phyloP scores from a whole-genome alignment of 352 stramenopile species.

The Globisporangium mamillatum region DNA sequence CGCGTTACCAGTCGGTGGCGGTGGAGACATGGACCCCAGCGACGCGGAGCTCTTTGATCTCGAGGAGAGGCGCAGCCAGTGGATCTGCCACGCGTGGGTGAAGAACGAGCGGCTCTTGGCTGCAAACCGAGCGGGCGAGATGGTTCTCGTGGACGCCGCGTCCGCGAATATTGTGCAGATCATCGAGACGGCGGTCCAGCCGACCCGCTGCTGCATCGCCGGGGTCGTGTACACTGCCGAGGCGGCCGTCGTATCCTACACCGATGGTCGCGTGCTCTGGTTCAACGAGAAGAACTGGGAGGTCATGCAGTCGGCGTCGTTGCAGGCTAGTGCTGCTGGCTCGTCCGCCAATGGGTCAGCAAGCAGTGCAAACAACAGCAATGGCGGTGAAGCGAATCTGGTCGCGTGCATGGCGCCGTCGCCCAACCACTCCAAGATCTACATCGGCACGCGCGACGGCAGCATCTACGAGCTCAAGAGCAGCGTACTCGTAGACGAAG shows the following conservation, averaged over 20 bases:
- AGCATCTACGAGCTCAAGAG: conserved; percentile 68
- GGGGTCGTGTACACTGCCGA: conserved; percentile 54
- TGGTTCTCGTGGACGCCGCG: conserved; percentile 46
- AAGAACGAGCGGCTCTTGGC: conserved; percentile 42
- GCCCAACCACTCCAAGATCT: conserved; percentile 54
- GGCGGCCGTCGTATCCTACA: conserved; percentile 48
- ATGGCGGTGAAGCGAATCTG: not conserved
- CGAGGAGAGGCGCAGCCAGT: conserved; percentile 46
- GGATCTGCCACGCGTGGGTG: conserved; percentile 59
- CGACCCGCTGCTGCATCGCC: conserved; percentile 35
- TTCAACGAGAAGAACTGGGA: conserved; percentile 42
- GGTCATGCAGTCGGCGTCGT: conserved; percentile 30
- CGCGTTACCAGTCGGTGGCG: no score
- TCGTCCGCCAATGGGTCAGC: not conserved
- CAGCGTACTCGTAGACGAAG: conserved; percentile 45
- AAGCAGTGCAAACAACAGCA: not conserved
- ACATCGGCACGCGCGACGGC: conserved; percentile 50
- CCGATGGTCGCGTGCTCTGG: conserved; percentile 48
- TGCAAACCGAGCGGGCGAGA: conserved; percentile 49
- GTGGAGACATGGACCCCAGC: not conserved
- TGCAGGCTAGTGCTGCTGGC: conserved; percentile 22
- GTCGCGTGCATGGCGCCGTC: conserved; percentile 43
- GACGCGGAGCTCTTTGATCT: conserved; percentile 29
- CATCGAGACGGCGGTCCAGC: conserved; percentile 31
- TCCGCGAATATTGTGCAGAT: conserved; percentile 29